These are phyloP conservation scores for Larix kaempferi DNA, from an alignment of 75 land plant genomes.

Conservation along the genomic window DNA sequence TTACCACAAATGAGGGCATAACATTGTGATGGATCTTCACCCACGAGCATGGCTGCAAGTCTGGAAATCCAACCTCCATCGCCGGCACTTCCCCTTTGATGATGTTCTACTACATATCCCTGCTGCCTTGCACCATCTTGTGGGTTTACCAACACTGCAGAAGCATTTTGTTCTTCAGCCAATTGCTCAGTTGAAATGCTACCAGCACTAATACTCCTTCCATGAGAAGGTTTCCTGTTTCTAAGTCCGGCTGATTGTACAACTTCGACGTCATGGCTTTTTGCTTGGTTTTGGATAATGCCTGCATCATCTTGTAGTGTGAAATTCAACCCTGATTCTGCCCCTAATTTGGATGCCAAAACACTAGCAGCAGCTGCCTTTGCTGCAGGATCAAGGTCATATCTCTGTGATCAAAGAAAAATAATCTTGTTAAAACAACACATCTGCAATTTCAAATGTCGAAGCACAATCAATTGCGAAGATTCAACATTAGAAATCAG, in stretches of 20 bases:
- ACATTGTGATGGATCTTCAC: constrained; percentile 96
- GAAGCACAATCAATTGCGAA: not conserved
- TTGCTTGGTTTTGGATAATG: constrained; percentile 28
- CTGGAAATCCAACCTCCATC: constrained; percentile 93
- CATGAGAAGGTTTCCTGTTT: constrained; percentile 51
- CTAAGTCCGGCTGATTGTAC: constrained; percentile 67
- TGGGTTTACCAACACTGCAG: not conserved
- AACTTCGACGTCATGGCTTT: constrained; percentile 51
- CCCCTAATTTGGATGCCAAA: constrained; percentile 83
- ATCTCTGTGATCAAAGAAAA: constrained; percentile 52
- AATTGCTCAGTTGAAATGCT: constrained; percentile 17
- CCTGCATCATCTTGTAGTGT: constrained; percentile 44
- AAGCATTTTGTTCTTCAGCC: not conserved
- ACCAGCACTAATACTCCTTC: constrained; percentile 31
- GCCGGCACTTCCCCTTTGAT: constrained; percentile 21
- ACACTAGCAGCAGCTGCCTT: constrained; percentile 97
- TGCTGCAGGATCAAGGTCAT: constrained; percentile 94
- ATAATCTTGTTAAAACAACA: not conserved
- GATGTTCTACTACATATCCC: constrained; percentile 47
- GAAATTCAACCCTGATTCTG: constrained; percentile 88
- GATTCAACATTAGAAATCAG: not conserved
- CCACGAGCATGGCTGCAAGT: constrained; percentile 96
- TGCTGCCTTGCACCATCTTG: constrained; percentile 22
- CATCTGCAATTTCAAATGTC: not conserved
- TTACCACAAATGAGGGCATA: constrained; percentile 97